Evolutionary conservation across 2,329 filamentous ascomycete species (phyloP), one percentile per base, ranked within the genome.

Genomic region (Talaromyces amestolkiae): DNA sequence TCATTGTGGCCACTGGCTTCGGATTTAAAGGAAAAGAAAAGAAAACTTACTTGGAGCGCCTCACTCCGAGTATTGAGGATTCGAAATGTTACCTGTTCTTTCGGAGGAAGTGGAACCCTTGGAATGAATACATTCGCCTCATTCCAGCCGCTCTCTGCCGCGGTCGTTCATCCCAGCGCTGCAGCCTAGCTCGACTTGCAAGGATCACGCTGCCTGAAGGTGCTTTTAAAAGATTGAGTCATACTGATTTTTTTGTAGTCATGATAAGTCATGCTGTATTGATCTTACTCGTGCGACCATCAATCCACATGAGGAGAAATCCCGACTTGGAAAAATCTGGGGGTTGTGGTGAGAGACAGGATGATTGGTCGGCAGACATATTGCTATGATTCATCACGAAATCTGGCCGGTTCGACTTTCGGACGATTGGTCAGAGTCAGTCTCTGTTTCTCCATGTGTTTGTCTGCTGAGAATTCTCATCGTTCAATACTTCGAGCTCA

Each of bases 321-420:
- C 53, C 53, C 37, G n/a, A 37, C 33, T 56, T 56, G 53, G 33
- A 37, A 56, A 9, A 22, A 37, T 22, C 31, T 13, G 53, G 53
- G 33, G 33, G 33, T 56, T 22, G 53, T 53, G 47, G 47, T 31
- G 47, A 51, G 15, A 5, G 47, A 33, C 15, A 10, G 11, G 19
- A 53, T 43, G 59, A 61, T 61, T 61, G 59, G 59, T 15, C 17
- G 19, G 45, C 59, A 37, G 22, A 22, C 8, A 39, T 61, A 13
- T 24, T 39, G 27, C 41, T 61, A 61, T 61, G 58, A 49, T 35
- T 61, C 58, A 61, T 61, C 39, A 49, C 11, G 41, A 10, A 49
- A 60, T 60, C 59, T 61, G 58, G 59, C 45, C 45, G 4, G 19
- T 24, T n/a, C 22, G 24, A 33, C 27, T 15, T 43, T 31, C 22